These are phyloP conservation scores for Flaveria bidentis DNA, from an alignment of 129 eudicot genomes.

Conservation along the genomic window DNA sequence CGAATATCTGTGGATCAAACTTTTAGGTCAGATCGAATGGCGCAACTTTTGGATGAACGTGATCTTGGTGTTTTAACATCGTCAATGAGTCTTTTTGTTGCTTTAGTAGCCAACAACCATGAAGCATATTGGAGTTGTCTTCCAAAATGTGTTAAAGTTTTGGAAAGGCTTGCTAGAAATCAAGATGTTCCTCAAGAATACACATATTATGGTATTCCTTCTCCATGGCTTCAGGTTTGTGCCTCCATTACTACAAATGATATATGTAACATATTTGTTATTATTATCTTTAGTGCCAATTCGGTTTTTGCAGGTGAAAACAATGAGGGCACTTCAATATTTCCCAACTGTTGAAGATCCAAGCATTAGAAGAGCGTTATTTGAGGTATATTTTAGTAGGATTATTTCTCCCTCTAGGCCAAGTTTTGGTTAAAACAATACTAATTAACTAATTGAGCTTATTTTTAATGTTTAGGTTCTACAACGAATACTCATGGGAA, in stretches of 20 bases:
- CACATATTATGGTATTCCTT: slow-evolving; percentile 93
- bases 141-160: slow-evolving; percentile 88
- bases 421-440: slow-evolving; percentile 10
- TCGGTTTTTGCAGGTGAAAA: slow-evolving; percentile 70
- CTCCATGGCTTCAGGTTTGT: slow-evolving; percentile 99
- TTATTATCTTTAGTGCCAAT: background rate
- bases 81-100: slow-evolving; percentile 95
- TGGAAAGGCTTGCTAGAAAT: slow-evolving; percentile 98
- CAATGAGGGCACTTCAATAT: slow-evolving; percentile 99
- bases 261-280: background rate
- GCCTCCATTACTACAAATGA: slow-evolving; percentile 15
- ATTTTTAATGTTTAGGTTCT: slow-evolving; percentile 53
- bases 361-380: slow-evolving; percentile 81
- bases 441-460: slow-evolving; percentile 18
- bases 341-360: slow-evolving; percentile 99
- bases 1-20: slow-evolving; percentile 9
- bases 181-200: slow-evolving; percentile 98
- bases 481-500: slow-evolving; percentile 95
- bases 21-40: slow-evolving; percentile 96
- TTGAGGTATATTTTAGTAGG: slow-evolving; percentile 58
- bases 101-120: slow-evolving; percentile 90
- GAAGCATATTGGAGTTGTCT: slow-evolving; percentile 96
- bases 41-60: slow-evolving; percentile 95
- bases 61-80: slow-evolving; percentile 97
- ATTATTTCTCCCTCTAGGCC: background rate